A percentile compares a stretch with the other conserved stretches of the same genome.
phyloP scores from a whole-genome alignment of 805 yeast genomes.

The Cyberlindnera euphorbiae region DNA sequence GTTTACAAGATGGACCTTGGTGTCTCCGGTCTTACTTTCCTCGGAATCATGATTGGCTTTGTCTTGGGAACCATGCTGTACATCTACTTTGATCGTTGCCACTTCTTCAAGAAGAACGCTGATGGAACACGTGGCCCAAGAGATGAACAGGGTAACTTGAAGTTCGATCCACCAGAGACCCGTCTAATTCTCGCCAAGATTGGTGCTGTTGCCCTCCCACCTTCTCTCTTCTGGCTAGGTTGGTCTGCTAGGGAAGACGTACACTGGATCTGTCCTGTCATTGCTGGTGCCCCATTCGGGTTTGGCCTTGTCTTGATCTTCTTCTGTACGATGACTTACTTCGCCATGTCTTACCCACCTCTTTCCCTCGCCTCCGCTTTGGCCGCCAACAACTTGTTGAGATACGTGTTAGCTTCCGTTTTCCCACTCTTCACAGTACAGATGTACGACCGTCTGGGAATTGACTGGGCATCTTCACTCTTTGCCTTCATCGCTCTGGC shows the following conservation, averaged over 20 bases:
- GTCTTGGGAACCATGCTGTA: conserved; percentile 49
- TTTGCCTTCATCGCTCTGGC: conserved; percentile 62
- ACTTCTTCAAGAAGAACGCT: conserved; percentile 51
- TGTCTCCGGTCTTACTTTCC: conserved; percentile 61
- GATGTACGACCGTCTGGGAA: conserved; percentile 67
- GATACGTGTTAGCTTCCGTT: conserved; percentile 71
- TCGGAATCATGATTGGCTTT: conserved; percentile 70
- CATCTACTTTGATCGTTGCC: conserved; percentile 42
- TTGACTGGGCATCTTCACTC: conserved; percentile 76
- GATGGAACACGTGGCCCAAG: conserved; percentile 59
- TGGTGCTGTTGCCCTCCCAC: conserved; percentile 64
- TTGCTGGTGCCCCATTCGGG: conserved; percentile 77
- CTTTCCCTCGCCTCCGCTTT: conserved; percentile 77
- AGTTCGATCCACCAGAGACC: conserved; percentile 56
- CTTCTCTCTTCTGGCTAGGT: conserved; percentile 74
- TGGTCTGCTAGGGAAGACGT: conserved; percentile 62
- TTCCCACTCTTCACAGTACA: conserved; percentile 85
- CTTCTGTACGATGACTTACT: conserved; percentile 64
- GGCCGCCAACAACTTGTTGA: conserved; percentile 79
- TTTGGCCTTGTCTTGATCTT: conserved; percentile 69
- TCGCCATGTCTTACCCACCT: conserved; percentile 70
- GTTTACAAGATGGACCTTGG: conserved; percentile 56
- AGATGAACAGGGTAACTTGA: conserved; percentile 42
- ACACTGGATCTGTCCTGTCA: conserved; percentile 74
- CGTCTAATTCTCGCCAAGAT: conserved; percentile 56